A percentile compares a stretch with the other conserved stretches of the same genome.
phyloP scores from a whole-genome alignment of 306 rosid species.

The Canavalia ensiformis region DNA sequence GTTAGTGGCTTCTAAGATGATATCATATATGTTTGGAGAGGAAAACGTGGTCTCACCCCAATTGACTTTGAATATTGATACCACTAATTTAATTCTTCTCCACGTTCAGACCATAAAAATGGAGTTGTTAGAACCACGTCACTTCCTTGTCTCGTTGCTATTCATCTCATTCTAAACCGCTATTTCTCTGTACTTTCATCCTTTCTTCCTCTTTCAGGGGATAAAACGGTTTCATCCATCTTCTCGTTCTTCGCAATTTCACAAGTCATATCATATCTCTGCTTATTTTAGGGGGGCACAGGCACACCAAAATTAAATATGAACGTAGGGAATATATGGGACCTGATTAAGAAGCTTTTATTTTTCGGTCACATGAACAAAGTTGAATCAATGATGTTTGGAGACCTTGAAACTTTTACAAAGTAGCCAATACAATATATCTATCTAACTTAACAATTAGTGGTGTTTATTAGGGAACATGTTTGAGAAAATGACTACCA shows the following conservation, averaged over 20 bases:
- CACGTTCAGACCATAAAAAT: constrained; percentile 36
- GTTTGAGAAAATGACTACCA: not conserved
- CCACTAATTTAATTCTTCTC: not conserved
- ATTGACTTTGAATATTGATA: constrained; percentile 57
- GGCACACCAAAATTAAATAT: not conserved
- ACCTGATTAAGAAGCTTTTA: not conserved
- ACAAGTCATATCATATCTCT: not conserved
- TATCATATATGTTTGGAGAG: not conserved
- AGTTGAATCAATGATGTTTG: not conserved
- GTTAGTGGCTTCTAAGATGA: not conserved
- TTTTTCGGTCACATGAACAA: not conserved
- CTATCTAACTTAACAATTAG: not conserved
- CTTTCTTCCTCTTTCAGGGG: constrained; percentile 9
- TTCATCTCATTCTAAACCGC: constrained; percentile 18
- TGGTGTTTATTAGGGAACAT: not conserved
- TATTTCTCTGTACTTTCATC: constrained; percentile 39
- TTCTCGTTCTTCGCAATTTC: constrained; percentile 32
- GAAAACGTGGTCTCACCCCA: constrained; percentile 37
- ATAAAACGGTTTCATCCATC: not conserved
- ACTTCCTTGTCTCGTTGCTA: not conserved
- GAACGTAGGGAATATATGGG: not conserved
- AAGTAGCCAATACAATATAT: not conserved
- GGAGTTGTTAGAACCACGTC: not conserved
- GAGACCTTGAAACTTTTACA: not conserved
- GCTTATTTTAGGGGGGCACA: constrained; percentile 10